Conservation (phyloP, 2,329 filamentous ascomycete genomes). For the Lasiodiplodia sp. region DNA sequence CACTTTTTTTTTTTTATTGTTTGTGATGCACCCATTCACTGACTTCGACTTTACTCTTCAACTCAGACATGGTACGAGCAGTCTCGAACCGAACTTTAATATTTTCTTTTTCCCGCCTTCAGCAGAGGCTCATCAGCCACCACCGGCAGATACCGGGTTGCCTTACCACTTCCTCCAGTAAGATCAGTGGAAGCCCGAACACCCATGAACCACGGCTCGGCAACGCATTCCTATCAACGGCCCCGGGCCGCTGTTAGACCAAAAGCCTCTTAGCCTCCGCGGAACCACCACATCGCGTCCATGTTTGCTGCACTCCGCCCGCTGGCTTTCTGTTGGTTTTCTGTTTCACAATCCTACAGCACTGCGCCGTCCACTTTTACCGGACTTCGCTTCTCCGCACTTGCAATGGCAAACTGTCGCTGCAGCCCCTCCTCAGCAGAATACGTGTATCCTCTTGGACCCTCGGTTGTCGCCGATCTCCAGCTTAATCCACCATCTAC, state of each 20-base stretch:
- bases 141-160: constrained; percentile 5
- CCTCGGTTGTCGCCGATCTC: constrained; percentile 12
- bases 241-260: constrained; percentile 17
- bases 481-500: neutral
- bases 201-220: constrained; percentile 12
- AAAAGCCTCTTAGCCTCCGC: neutral
- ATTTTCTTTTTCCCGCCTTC: neutral
- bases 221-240: constrained; percentile 23
- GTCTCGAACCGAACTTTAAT: neutral
- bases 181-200: neutral
- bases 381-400: constrained; percentile 6
- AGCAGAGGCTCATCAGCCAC: neutral
- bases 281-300: neutral
- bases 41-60: neutral
- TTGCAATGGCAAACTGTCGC: neutral
- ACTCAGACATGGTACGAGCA: neutral
- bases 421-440: constrained; percentile 1
- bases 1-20: neutral
- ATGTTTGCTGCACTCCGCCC: neutral
- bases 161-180: neutral
- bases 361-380: neutral
- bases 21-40: neutral
- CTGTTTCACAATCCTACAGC: neutral
- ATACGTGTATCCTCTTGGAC: constrained; percentile 22
- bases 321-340: neutral